phyloP scores from a whole-genome alignment of 2,329 filamentous ascomycete genomes.

The Plenodomus tracheiphilus region DNA sequence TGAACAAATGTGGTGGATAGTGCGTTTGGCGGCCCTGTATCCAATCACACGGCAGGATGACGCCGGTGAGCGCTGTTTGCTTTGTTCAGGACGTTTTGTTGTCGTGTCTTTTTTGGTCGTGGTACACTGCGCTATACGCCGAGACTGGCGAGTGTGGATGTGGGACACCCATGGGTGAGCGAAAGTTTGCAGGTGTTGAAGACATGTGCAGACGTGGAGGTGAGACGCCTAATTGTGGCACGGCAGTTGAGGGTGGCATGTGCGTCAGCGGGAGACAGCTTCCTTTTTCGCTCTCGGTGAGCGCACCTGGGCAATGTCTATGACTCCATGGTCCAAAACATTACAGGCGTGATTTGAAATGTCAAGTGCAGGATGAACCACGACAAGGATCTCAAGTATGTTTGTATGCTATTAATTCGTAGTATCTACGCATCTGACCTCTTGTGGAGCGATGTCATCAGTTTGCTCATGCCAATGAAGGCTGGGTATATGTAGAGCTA shows the following conservation, averaged over 20 bases:
- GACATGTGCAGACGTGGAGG: conserved; percentile 6
- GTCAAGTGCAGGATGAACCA: neutral
- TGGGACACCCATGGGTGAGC: neutral
- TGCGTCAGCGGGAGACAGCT: conserved; percentile 3
- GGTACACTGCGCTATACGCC: conserved; percentile 12
- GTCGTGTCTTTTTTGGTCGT: neutral
- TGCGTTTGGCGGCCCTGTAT: neutral
- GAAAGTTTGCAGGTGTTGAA: conserved; percentile 12
- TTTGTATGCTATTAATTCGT: conserved; percentile 5
- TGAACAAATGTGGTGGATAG: neutral
- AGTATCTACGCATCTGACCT: conserved; percentile 26
- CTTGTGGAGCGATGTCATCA: conserved; percentile 23
- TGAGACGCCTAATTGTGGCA: conserved; percentile 1
- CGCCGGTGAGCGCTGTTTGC: conserved; percentile 2
- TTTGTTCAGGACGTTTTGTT: conserved; percentile 1
- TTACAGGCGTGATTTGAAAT: too few relatives aligned
- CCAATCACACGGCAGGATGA: conserved; percentile 1
- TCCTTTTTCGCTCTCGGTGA: conserved; percentile 1
- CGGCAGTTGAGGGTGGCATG: conserved; percentile 2
- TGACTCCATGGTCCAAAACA: too few relatives aligned
- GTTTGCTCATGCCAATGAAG: conserved; percentile 24
- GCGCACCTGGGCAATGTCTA: too few relatives aligned
- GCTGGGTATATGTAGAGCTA: conserved; percentile 34
- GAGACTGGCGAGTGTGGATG: conserved; percentile 6
- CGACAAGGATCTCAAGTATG: neutral